Evolutionary conservation across 1,284 basidiomycete species (phyloP).

Genomic region (Tylopilus orsonianus): DNA sequence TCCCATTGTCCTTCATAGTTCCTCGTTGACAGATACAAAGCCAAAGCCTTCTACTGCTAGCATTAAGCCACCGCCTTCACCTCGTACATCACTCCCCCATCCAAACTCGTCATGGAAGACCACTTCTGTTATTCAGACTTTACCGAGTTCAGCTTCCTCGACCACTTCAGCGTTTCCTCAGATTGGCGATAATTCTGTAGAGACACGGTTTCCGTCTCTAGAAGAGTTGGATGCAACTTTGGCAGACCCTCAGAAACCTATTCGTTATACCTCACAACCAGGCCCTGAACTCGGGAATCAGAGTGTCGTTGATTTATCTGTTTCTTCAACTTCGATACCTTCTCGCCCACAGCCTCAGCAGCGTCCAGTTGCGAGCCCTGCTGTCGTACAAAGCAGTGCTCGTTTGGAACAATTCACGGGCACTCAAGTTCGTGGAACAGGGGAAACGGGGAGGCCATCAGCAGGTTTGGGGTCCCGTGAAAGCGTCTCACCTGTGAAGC

Average conservation of each 20-base stretch:
- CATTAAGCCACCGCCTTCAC: slow-evolving; percentile 44
- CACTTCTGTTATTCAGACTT: slow-evolving; percentile 14
- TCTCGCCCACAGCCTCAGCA: slow-evolving; percentile 18
- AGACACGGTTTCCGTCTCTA: slow-evolving; percentile 73
- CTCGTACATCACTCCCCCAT: slow-evolving; percentile 39
- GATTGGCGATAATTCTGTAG: slow-evolving; percentile 48
- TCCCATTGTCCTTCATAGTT: slow-evolving; percentile 21
- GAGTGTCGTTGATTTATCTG: slow-evolving; percentile 25
- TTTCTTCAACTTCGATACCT: slow-evolving; percentile 21
- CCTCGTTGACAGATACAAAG: slow-evolving; percentile 27
- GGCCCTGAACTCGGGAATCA: slow-evolving; percentile 16
- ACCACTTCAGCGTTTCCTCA: slow-evolving; percentile 23
- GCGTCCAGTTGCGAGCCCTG: slow-evolving; percentile 14
- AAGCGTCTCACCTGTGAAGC: slow-evolving; percentile 21
- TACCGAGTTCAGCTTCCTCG: slow-evolving; percentile 23
- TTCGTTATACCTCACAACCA: slow-evolving; percentile 19
- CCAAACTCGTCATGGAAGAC: slow-evolving; percentile 21
- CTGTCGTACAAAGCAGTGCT: slow-evolving; percentile 16
- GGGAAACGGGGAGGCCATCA: slow-evolving; percentile 13
- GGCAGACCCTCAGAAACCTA: slow-evolving; percentile 23
- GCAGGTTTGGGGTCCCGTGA: slow-evolving; percentile 15
- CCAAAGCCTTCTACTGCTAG: slow-evolving; percentile 32
- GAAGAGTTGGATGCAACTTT: slow-evolving; percentile 76
- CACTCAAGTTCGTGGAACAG: slow-evolving; percentile 48
- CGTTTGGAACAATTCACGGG: slow-evolving; percentile 59